A percentile compares a stretch with the other conserved stretches of the same genome.
These are phyloP conservation scores for Zygnema circumcarinatum DNA, from an alignment of 139 green algal species.

Conservation along the genomic window DNA sequence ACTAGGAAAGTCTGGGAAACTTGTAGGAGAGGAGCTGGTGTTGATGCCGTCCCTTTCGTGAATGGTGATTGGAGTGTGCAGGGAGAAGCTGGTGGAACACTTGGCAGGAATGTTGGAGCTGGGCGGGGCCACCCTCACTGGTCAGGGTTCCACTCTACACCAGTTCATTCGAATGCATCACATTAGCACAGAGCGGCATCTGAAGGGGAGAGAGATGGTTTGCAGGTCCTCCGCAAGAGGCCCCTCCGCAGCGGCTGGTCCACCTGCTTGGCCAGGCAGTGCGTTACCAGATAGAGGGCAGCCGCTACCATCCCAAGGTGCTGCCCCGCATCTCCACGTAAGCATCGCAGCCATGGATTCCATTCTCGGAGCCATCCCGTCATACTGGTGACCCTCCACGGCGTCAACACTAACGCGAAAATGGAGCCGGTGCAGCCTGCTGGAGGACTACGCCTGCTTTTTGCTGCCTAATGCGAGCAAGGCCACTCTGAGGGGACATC, in stretches of 20 bases:
- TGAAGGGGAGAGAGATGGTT: not conserved
- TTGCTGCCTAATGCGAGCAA: not conserved
- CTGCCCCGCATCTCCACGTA: slow-evolving; percentile 19
- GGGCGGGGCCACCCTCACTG: slow-evolving; percentile 11
- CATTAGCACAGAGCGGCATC: no score
- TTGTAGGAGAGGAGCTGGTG: no score
- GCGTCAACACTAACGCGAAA: not conserved
- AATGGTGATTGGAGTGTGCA: slow-evolving; percentile 12
- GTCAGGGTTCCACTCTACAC: slow-evolving; percentile 6
- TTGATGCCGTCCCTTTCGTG: no score
- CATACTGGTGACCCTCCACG: no score
- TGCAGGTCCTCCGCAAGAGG: not conserved
- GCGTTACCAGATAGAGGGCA: slow-evolving; percentile 42
- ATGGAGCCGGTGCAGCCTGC: not conserved
- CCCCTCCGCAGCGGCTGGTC: slow-evolving; percentile 9
- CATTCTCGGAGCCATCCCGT: no score
- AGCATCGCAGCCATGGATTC: no score
- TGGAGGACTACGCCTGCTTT: not conserved
- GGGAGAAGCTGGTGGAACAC: slow-evolving; percentile 48
- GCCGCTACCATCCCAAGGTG: slow-evolving; percentile 44
- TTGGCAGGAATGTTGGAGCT: slow-evolving; percentile 30
- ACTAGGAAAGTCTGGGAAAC: no score
- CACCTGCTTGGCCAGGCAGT: slow-evolving; percentile 36
- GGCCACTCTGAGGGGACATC: not conserved
- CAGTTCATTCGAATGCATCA: no score